These are phyloP conservation scores for Cucurbitaria berberidis DNA, from an alignment of 2,329 filamentous ascomycete species.

Conservation along the genomic window DNA sequence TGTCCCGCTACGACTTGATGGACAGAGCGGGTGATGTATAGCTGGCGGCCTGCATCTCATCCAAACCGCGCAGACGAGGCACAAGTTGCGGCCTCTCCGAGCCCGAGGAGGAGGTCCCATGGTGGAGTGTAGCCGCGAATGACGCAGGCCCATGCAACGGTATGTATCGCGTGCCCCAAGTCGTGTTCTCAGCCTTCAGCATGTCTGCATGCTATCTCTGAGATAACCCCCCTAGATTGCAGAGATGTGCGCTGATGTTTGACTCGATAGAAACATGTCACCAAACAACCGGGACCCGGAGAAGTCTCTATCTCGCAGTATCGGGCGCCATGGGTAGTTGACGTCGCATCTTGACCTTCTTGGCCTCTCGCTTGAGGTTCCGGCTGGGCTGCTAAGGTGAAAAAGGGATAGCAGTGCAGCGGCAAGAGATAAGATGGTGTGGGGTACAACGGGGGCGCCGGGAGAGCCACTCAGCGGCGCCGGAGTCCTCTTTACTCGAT, in stretches of 20 bases:
- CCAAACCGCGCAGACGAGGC: background rate
- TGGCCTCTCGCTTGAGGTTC: constrained; percentile 15
- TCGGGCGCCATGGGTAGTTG: constrained; percentile 8
- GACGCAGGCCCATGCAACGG: constrained; percentile 19
- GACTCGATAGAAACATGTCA: constrained; percentile 45
- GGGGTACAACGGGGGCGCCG: constrained; percentile 22
- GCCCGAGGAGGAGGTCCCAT: constrained; percentile 3
- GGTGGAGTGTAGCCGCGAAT: constrained; percentile 15
- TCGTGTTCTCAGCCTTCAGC: constrained; percentile 1
- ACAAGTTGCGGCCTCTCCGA: constrained; percentile 5
- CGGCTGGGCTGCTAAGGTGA: constrained; percentile 5
- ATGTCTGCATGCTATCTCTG: constrained; percentile 15
- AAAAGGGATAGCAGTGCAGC: constrained; percentile 13
- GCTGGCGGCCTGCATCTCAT: background rate
- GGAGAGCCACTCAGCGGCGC: constrained; percentile 20
- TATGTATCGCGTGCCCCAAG: constrained; percentile 22
- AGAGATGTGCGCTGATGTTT: constrained; percentile 13
- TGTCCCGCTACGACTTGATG: constrained; percentile 8
- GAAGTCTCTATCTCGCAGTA: constrained; percentile 31
- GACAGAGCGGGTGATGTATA: constrained; percentile 7
- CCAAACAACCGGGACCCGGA: constrained; percentile 8
- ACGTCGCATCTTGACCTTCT: constrained; percentile 18
- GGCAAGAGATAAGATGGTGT: constrained; percentile 31
- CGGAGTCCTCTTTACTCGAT: constrained; percentile 34
- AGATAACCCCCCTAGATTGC: constrained; percentile 16